Percentiles rank a stretch among this genome's conserved stretches.
Conservation (phyloP, 352 stramenopile genomes). For the Globisporangium nodosum region DNA sequence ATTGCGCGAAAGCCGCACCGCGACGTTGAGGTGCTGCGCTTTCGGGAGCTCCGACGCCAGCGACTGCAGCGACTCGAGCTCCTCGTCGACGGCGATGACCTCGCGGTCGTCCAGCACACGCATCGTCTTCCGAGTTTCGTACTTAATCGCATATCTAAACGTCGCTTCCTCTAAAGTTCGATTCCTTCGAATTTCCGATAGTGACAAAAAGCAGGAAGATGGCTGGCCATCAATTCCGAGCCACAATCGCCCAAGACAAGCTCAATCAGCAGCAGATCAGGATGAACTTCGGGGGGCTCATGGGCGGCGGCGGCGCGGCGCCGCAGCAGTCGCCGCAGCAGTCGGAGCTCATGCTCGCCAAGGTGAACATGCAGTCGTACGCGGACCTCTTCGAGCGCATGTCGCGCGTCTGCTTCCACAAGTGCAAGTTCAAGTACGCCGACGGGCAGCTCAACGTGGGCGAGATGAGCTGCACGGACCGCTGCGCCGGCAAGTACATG, state of each 20-base stretch:
- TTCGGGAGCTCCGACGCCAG: slow-evolving; percentile 14
- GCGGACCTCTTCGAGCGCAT: slow-evolving; percentile 90
- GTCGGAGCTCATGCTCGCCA: slow-evolving; percentile 84
- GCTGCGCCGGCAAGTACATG: slow-evolving; percentile 97
- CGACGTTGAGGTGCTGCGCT: slow-evolving; percentile 53
- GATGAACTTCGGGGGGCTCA: slow-evolving; percentile 80
- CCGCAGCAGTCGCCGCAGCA: slow-evolving; percentile 54
- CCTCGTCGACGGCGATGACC: slow-evolving; percentile 52
- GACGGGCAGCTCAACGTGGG: slow-evolving; percentile 96
- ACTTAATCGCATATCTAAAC: no score
- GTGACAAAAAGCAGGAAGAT: neutral
- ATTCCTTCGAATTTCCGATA: slow-evolving; percentile 3
- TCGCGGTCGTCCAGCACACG: slow-evolving; percentile 32
- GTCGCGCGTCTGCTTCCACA: slow-evolving; percentile 90
- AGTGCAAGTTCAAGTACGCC: slow-evolving; percentile 94
- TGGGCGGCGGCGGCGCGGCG: slow-evolving; percentile 45
- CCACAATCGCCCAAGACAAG: neutral
- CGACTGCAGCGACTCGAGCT: slow-evolving; percentile 25
- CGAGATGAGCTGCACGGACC: slow-evolving; percentile 98
- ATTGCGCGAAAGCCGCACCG: slow-evolving; percentile 6
- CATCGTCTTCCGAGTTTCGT: slow-evolving; percentile 18
- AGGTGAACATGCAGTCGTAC: slow-evolving; percentile 90
- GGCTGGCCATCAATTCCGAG: neutral
- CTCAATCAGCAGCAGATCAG: neutral
- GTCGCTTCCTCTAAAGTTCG: neutral